Base-by-base conservation (phyloP, 108 stramenopile species). In the Skeletonema marinoi region DNA sequence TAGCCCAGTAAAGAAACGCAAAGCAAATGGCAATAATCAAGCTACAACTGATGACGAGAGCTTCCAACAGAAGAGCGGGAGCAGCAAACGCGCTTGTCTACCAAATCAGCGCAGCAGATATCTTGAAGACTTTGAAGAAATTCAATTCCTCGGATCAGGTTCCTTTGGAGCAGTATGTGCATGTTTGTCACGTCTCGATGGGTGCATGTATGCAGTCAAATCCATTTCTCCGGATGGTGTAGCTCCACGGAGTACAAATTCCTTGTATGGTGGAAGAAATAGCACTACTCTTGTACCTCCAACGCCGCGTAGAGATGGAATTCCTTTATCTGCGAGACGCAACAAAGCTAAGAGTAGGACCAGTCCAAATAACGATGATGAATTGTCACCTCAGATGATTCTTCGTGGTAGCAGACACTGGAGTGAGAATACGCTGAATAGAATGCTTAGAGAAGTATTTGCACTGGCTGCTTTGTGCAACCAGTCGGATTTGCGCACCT, bases 371-470 rank as follows among this genome's bases (percentile, higher is more conserved):
- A 50, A 42, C 5, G 68, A 64, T 56, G 16, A 32, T 56, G 13
- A 33, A 11, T 44, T 41, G 14, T 41, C 21, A 7, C 32, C 42
- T 32, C 64, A 60, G 17, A 68, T 35, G 21, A 16, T 21, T 13
- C 36, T 56, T 12, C 19, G 38, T n/a, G 79, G 79, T 11, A 74
- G 71, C 31, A 69, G 66, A n/a, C 74, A 75, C 58, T 81, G 80
- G 80, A 75, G 66, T 42, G 74, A 75, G 7, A 64, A 54, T 36
- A 67, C 80, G n/a, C 46, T 81, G 6, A 59, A 65, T 67, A 75
- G 92, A 16, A 93, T 95, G 90, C 88, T 95, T n/a, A 80, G 91
- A 70, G 93, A 93, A 86, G 78, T 80, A 11, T 78, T 75, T 39
- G 83, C 83, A 6, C 32, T 84, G 19, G 83, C 83, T 33, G 83